Percentiles rank a stretch among this genome's conserved stretches.
These are phyloP conservation scores for Furcasterigmium furcatum DNA, from an alignment of 2,329 filamentous ascomycete genomes.

Conservation along the genomic window DNA sequence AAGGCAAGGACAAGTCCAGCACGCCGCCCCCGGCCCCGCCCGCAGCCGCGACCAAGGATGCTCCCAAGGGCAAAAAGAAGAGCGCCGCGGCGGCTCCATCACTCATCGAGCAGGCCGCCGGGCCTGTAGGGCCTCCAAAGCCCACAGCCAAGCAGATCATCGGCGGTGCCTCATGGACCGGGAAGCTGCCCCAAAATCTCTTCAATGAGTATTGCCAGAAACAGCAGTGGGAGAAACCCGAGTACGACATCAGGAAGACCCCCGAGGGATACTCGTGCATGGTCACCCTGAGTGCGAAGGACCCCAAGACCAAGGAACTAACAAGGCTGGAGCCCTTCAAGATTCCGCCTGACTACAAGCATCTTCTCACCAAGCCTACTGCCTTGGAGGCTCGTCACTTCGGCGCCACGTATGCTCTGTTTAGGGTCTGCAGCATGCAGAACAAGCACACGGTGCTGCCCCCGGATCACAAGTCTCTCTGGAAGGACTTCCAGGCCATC, in stretches of 20 bases:
- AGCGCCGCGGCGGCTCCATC: slow-evolving; percentile 19
- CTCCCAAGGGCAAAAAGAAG: slow-evolving; percentile 47
- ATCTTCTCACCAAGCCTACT: slow-evolving; percentile 72
- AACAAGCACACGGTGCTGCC: slow-evolving; percentile 94
- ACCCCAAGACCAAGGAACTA: slow-evolving; percentile 79
- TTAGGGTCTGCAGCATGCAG: slow-evolving; percentile 90
- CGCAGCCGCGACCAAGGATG: slow-evolving; percentile 37
- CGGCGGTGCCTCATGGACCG: slow-evolving; percentile 93
- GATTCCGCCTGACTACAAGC: slow-evolving; percentile 71
- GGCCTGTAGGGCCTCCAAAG: slow-evolving; percentile 43
- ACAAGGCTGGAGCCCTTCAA: slow-evolving; percentile 77
- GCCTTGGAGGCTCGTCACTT: slow-evolving; percentile 91
- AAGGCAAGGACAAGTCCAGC: slow-evolving; percentile 41
- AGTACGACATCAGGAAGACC: slow-evolving; percentile 79
- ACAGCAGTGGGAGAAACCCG: slow-evolving; percentile 91
- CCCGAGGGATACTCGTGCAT: slow-evolving; percentile 74
- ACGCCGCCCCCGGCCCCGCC: slow-evolving; percentile 23
- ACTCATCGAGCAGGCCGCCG: slow-evolving; percentile 25
- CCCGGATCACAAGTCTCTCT: slow-evolving; percentile 82
- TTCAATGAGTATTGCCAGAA: slow-evolving; percentile 94
- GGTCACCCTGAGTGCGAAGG: slow-evolving; percentile 72
- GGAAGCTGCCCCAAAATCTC: slow-evolving; percentile 91
- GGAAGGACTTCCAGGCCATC: slow-evolving; percentile 84
- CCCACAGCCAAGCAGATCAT: slow-evolving; percentile 77
- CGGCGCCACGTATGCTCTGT: slow-evolving; percentile 86